Base-by-base conservation (phyloP, 2,329 filamentous ascomycete species). In the Cytospora piceae region DNA sequence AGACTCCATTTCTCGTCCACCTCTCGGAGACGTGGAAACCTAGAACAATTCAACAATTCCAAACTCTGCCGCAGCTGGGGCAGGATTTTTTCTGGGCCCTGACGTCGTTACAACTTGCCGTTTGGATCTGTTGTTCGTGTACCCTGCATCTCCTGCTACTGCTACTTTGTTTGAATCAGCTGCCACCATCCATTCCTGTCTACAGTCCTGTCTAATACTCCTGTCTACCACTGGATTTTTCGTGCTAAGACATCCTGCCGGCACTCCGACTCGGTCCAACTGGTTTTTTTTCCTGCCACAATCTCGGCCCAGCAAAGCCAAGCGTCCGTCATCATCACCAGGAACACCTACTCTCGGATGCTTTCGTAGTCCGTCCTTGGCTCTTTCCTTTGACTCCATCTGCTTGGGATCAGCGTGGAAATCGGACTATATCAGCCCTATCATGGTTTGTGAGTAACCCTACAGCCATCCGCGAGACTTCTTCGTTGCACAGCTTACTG, bases 381-480 rank as follows among this genome's bases (percentile, higher is more conserved):
- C 58, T 52, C 56, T 57, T 63, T 37, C 53, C 61, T 37, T 55
- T 29, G 49, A 32, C 15, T 27, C 42, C 37, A n/a, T 34, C 39
- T 22, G 51, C 5, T 53, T 42, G 51, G 58, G 61, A 53, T 58
- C 29, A 64, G 54, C 58, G 52, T 53, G 39, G 62, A 52, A 58
- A 22, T 58, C 54, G 22, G 34, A 27, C 31, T n/a, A 32, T n/a
- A 14, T 51, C 49, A 24, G 49, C 12, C 17, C 62, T 24, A 67
- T 34, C 37, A 68, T 68, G 66, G 66, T 63, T 68, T 63, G 66
- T 68, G 24, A 66, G 66, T 68, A 32, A 37, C 34, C 63, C 49
- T 52, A 37, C 12, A 37, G 34, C 12, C 12, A 52, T 32, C n/a
- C 34, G 8, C 34, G 20, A 46, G 27, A 15, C 62, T 20, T 62